A percentile compares a stretch with the other conserved stretches of the same genome.
phyloP scores from a whole-genome alignment of 177 flowering plant genomes.

The Viscum album region DNA sequence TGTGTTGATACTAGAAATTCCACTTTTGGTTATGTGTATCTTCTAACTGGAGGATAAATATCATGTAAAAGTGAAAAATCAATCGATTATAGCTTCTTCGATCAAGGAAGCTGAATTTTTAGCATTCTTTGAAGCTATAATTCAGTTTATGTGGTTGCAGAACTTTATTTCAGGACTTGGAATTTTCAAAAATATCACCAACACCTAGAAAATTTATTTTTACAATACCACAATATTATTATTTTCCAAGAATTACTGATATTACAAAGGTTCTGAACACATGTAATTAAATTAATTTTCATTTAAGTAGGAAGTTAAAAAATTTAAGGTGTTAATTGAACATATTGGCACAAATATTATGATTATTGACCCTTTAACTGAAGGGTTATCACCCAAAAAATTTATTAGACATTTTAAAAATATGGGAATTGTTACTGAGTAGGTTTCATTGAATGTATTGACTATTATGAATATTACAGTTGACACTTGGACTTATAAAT shows the following conservation, averaged over 20 bases:
- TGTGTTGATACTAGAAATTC: no score
- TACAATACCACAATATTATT: background rate
- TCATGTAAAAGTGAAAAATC: constrained; percentile 10
- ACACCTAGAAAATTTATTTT: background rate
- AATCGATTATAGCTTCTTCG: background rate
- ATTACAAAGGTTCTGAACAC: background rate
- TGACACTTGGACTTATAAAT: background rate
- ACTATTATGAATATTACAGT: background rate
- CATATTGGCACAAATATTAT: background rate
- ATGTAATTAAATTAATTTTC: background rate
- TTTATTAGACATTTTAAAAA: background rate
- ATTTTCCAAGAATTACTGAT: background rate
- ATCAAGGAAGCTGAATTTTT: constrained; percentile 13
- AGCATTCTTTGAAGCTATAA: constrained; percentile 9
- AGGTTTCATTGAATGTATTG: background rate
- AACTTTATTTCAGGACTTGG: constrained; percentile 3
- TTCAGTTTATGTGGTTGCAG: constrained; percentile 3
- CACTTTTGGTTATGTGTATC: background rate
- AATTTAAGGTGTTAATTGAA: background rate
- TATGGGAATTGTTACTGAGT: background rate
- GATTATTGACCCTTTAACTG: background rate
- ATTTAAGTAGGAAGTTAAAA: background rate
- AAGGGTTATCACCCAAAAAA: background rate
- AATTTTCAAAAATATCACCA: background rate
- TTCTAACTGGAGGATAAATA: constrained; percentile 1